Conservation (phyloP, 441 rosid species). For the Viola pubescens region DNA sequence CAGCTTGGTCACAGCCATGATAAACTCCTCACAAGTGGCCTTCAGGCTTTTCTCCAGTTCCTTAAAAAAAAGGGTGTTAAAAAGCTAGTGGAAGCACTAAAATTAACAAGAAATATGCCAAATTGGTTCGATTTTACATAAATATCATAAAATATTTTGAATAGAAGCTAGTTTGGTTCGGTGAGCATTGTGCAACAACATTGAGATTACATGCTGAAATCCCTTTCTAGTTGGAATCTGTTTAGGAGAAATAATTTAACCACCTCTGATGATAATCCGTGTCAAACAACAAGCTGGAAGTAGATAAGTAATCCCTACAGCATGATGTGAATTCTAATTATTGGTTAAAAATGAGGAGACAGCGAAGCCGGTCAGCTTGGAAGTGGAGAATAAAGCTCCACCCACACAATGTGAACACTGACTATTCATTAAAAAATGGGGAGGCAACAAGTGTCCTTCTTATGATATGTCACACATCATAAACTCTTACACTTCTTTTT, state of each 20-base stretch:
- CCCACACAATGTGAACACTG: too few species aligned
- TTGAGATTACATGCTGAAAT: background rate
- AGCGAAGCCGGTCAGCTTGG: too few species aligned
- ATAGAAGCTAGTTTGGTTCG: background rate
- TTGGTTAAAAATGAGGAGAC: too few species aligned
- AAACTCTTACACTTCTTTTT: background rate
- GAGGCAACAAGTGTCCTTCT: background rate
- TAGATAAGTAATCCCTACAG: too few species aligned
- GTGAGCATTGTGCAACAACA: background rate
- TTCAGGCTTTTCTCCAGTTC: constrained; percentile 92
- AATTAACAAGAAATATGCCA: too few species aligned
- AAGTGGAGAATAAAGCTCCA: too few species aligned
- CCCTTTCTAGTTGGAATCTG: background rate
- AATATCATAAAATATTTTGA: background rate
- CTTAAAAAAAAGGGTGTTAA: constrained; percentile 31
- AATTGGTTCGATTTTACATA: too few species aligned
- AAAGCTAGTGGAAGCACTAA: too few species aligned
- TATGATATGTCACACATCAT: background rate
- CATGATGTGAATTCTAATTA: too few species aligned
- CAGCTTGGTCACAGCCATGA: constrained; percentile 87
- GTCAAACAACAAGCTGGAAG: too few species aligned
- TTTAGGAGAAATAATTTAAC: background rate
- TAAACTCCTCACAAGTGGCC: constrained; percentile 96
- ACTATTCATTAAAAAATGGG: too few species aligned
- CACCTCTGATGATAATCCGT: background rate